These are phyloP conservation scores for Solanum corneliomulleri DNA, from an alignment of 257 asterid species.

Conservation along the genomic window DNA sequence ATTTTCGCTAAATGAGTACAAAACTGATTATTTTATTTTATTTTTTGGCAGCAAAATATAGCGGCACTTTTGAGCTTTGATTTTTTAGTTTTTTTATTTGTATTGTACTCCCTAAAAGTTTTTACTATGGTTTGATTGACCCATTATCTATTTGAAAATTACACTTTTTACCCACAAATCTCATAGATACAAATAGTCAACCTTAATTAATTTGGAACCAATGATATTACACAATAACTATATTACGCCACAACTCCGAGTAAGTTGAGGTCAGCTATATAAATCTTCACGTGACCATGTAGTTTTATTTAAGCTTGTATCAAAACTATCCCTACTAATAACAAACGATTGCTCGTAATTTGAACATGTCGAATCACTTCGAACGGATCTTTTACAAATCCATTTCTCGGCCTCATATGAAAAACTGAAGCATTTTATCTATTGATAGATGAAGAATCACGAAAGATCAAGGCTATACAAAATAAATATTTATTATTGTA, in stretches of 20 bases:
- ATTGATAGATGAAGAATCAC: neutral
- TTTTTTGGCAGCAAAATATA: neutral
- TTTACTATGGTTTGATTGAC: neutral
- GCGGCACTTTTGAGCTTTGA: neutral
- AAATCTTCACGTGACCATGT: neutral
- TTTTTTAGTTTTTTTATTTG: neutral
- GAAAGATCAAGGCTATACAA: neutral
- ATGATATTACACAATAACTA: neutral
- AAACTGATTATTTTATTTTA: neutral
- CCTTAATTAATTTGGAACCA: neutral
- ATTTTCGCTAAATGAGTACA: neutral
- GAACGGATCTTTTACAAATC: neutral
- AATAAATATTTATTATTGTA: neutral
- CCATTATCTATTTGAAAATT: neutral
- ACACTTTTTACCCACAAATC: neutral
- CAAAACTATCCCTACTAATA: fast-evolving
- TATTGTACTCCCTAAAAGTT: neutral
- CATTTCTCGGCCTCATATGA: neutral
- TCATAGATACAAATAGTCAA: neutral
- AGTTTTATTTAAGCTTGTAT: neutral
- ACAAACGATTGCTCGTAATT: neutral
- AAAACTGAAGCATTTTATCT: too few species aligned
- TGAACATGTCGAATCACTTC: neutral
- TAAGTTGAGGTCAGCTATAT: neutral
- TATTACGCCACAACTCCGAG: fast-evolving